Evolutionary conservation across 2,329 filamentous ascomycete genomes (phyloP).

Genomic region (Clonostachys byssicola): DNA sequence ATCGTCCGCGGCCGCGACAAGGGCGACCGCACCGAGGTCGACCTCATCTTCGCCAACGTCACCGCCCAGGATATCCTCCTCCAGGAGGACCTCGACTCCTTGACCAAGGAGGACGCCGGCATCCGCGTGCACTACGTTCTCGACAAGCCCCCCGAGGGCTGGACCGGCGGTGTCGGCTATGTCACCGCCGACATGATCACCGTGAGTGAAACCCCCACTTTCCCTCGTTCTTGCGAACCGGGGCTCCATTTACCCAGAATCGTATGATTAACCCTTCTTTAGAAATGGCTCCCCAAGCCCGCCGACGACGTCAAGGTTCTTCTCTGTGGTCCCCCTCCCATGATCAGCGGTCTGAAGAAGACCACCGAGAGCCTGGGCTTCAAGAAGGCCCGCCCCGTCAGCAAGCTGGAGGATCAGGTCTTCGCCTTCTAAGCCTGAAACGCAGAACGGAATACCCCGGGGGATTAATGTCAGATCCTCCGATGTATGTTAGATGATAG

Average conservation of each 20-base stretch:
- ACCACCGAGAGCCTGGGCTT: slow-evolving; percentile 83
- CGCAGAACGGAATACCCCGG: too few relatives aligned
- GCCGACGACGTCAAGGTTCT: slow-evolving; percentile 88
- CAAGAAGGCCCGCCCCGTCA: slow-evolving; percentile 88
- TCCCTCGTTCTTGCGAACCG: neutral
- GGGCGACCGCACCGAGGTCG: slow-evolving; percentile 83
- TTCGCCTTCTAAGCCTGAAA: slow-evolving; percentile 69
- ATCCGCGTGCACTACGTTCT: slow-evolving; percentile 93
- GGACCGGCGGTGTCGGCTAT: slow-evolving; percentile 90
- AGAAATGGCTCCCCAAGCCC: slow-evolving; percentile 79
- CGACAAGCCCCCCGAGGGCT: slow-evolving; percentile 89
- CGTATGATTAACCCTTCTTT: neutral
- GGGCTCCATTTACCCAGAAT: neutral
- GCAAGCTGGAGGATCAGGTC: slow-evolving; percentile 96
- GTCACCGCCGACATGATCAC: slow-evolving; percentile 95
- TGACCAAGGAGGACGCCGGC: slow-evolving; percentile 71
- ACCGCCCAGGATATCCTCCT: slow-evolving; percentile 89
- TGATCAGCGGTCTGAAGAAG: slow-evolving; percentile 98
- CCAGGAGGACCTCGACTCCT: slow-evolving; percentile 81
- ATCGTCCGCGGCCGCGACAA: slow-evolving; percentile 76
- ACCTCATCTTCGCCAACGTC: slow-evolving; percentile 97
- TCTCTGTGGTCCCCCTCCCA: slow-evolving; percentile 91
- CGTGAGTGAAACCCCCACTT: slow-evolving; percentile 36
- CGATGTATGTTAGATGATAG: too few relatives aligned
- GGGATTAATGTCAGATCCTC: too few relatives aligned